phyloP scores from a whole-genome alignment of 106 monocot genomes.

The Posidonia australis region DNA sequence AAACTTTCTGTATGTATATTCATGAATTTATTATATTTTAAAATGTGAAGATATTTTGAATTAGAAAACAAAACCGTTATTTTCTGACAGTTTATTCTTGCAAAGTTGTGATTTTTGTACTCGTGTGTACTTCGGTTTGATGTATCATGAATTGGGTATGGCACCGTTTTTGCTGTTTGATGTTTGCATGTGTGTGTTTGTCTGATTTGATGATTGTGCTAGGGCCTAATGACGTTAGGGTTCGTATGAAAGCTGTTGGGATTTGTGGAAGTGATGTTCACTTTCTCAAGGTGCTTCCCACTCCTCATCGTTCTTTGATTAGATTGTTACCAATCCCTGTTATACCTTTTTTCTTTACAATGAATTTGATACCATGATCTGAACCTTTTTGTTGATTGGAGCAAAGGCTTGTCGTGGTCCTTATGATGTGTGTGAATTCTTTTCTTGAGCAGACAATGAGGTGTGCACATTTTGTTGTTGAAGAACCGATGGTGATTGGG shows the following conservation, averaged over 20 bases:
- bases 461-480: constrained; percentile 75
- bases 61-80: no score
- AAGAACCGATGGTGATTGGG: constrained; percentile 97
- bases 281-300: constrained; percentile 62
- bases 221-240: constrained; percentile 75
- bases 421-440: neutral
- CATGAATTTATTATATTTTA: no score
- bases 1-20: no score
- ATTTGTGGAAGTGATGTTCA: constrained; percentile 99
- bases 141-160: no score
- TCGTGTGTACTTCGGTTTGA: neutral
- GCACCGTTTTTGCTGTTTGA: no score
- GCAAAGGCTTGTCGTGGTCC: neutral
- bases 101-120: neutral
- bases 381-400: neutral
- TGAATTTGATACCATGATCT: no score
- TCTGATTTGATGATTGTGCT: neutral
- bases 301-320: neutral
- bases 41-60: no score
- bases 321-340: no score
- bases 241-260: constrained; percentile 96
- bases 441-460: constrained; percentile 45
- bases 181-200: neutral
- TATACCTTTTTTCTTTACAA: no score
- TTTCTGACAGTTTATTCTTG: no score